Percentiles rank a stretch among this genome's conserved stretches.
These are phyloP conservation scores for Ophiostoma himal-ulmi DNA, from an alignment of 2,329 filamentous ascomycete genomes.

Conservation along the genomic window DNA sequence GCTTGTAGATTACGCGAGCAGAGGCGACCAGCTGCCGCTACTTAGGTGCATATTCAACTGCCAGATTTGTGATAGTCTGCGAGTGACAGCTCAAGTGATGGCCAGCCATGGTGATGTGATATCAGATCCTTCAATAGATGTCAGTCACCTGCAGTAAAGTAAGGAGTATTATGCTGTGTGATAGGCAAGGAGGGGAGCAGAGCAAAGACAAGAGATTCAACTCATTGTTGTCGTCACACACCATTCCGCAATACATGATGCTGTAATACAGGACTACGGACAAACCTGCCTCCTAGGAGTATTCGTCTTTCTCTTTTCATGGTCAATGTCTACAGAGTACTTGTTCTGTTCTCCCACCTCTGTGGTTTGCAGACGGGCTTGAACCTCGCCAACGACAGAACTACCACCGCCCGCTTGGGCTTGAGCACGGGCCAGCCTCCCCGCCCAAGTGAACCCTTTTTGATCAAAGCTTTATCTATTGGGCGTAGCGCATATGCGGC, in stretches of 20 bases:
- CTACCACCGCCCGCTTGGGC: constrained; percentile 12
- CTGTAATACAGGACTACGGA: constrained; percentile 10
- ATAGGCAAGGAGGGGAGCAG: not conserved
- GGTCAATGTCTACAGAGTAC: not conserved
- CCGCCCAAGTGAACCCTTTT: constrained; percentile 3
- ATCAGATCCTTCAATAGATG: constrained; percentile 1
- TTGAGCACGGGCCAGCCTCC: constrained; percentile 13
- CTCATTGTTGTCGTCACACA: not conserved
- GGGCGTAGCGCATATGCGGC: constrained; percentile 10
- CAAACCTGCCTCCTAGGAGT: not conserved
- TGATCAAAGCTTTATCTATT: constrained; percentile 8
- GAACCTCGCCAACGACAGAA: constrained; percentile 1
- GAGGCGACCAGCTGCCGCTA: not conserved
- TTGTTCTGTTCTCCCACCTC: not conserved
- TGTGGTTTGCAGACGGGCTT: not conserved
- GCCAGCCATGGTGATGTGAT: not conserved
- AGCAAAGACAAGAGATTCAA: not conserved
- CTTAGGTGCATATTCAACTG: not conserved
- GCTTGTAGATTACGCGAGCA: not conserved
- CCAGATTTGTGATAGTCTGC: constrained; percentile 7
- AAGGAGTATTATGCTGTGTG: no score
- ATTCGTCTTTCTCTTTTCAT: not conserved
- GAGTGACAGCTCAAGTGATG: constrained; percentile 9
- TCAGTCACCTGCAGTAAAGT: not conserved
- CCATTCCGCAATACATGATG: constrained; percentile 4